Evolutionary conservation across 1,284 basidiomycete species (phyloP), one percentile per base, ranked within the genome.

Genomic region (Sutorius eximius): DNA sequence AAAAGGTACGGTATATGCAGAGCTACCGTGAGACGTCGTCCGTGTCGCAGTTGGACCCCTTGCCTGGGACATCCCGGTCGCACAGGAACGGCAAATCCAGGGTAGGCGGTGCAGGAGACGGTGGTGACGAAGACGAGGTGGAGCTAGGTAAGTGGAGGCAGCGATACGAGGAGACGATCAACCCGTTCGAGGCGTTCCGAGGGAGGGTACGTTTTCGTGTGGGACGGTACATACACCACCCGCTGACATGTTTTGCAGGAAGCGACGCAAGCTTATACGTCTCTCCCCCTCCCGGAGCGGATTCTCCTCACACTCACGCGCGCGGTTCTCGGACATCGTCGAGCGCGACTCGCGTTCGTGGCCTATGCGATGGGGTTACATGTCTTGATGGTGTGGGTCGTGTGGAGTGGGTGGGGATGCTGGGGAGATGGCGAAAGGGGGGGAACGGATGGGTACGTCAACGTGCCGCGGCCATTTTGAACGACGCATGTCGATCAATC

Each of bases 1-100:
- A 97, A 74, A 98, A 96, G 75, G 95, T 97, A 38, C 85, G 94
- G 56, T 97, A 97, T 70, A 95, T 96, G 86, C 93, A 96, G 71
- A 92, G 89, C 59, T 97, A 97, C 67, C 82, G 91, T 15, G 88
- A 91, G 66, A 87, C 91, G 49, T 68, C 77, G 15, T 75, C 82
- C 7, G 77, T 81, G 18, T 80, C 82, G 16, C 86, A 89, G 52
- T 75, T 89, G 38, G 83, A 90, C 63, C 87, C 88, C 9, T 69
- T 90, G 5, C 85, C 86, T 18, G 74, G 76, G 2, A 77, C 73
- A 13, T 70, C 77, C 13, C 49, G 18, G 22, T 44, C 58, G n/a
- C 60, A 53, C 4, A 36, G 54, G 29, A 13, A 30, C 8, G 46
- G 42, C 24, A 57, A 71, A 87, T 86, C 61, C 87, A 93, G 60